Percentiles rank a stretch among this genome's conserved stretches.
Evolutionary conservation across 495 filamentous ascomycete species (phyloP).

Genomic region (Chaetomium tenue): DNA sequence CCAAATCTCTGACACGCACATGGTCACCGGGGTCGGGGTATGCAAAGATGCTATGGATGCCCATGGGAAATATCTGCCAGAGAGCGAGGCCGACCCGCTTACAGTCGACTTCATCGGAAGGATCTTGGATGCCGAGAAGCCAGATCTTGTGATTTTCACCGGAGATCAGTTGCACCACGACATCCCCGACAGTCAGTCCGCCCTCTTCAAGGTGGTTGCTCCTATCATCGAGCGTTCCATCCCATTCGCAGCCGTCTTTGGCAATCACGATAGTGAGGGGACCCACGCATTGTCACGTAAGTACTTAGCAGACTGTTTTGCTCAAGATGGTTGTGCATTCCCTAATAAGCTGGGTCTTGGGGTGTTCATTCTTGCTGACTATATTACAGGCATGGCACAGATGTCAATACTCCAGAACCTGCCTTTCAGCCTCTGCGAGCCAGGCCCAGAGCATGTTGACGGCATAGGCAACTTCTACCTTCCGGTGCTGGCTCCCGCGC

Average conservation of each 20-base stretch:
- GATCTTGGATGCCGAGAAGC: conserved; percentile 4
- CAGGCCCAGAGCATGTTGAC: conserved; percentile 7
- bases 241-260: conserved; percentile 7
- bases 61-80: conserved; percentile 2
- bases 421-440: conserved; percentile 1
- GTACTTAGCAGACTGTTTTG: not conserved
- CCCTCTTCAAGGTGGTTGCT: conserved; percentile 5
- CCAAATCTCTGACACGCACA: conserved; percentile 5
- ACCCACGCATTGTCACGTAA: conserved; percentile 3
- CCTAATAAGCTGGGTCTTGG: not conserved
- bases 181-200: conserved; percentile 5
- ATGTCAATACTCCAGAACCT: conserved; percentile 7
- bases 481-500: conserved; percentile 7
- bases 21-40: conserved; percentile 6
- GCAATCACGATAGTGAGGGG: conserved; percentile 6
- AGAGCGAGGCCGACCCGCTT: not conserved
- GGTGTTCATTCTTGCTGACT: conserved; percentile 5
- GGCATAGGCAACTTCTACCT: conserved; percentile 7
- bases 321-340: too few species aligned
- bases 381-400: conserved; percentile 1
- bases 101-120: conserved; percentile 1
- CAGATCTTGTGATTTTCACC: conserved; percentile 1
- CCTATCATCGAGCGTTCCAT: conserved; percentile 7
- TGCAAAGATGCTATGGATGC: conserved; percentile 8
- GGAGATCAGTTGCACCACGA: conserved; percentile 9